Percentiles rank a stretch among this genome's conserved stretches.
Conservation (phyloP, 306 rosid genomes). For the Lablab purpureus region DNA sequence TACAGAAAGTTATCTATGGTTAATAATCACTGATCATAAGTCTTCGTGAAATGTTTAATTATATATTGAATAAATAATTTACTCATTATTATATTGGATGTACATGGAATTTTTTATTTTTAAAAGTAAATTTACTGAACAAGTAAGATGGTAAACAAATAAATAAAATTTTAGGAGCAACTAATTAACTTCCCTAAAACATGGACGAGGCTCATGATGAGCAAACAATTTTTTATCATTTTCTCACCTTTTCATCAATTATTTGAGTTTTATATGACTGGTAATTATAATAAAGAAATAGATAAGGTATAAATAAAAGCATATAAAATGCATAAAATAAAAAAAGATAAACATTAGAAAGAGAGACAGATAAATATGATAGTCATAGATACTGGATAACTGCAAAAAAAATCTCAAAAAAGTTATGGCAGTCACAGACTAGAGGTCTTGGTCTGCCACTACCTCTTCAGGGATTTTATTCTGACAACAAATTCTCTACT, state of each 20-base stretch:
- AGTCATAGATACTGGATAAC: background rate
- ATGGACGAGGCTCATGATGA: background rate
- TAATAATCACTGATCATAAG: background rate
- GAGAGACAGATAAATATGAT: background rate
- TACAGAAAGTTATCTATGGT: no score
- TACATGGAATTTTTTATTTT: background rate
- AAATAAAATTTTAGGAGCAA: background rate
- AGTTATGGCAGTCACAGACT: background rate
- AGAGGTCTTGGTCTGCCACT: slow-evolving; percentile 51
- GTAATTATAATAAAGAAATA: background rate
- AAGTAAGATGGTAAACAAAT: background rate
- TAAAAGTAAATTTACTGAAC: background rate
- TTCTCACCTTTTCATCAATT: background rate
- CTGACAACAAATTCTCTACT: slow-evolving; percentile 28
- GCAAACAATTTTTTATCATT: background rate
- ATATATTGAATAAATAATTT: background rate
- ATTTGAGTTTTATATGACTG: background rate
- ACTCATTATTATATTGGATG: background rate
- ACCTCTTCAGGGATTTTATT: background rate
- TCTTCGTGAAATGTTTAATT: no score
- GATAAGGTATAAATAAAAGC: background rate
- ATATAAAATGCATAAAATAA: background rate
- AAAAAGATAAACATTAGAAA: background rate
- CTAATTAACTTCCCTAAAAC: background rate
- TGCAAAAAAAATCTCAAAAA: background rate